Evolutionary conservation across 108 stramenopile genomes (phyloP).

Genomic region (Skeletonema marinoi): DNA sequence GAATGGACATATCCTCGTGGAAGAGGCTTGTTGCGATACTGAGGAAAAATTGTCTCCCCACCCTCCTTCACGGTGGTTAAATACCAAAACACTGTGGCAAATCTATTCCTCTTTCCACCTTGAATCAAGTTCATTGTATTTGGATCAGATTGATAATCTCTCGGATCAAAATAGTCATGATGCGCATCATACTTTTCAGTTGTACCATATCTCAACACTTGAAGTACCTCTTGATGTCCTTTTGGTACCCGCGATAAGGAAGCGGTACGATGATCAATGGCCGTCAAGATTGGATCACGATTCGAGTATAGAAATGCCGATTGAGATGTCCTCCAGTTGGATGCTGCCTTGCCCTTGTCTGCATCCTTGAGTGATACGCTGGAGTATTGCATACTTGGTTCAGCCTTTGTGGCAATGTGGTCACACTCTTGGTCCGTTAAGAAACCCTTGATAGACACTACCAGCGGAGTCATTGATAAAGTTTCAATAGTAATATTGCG

Average conservation of each 20-base stretch:
- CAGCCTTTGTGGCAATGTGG: constrained; percentile 66
- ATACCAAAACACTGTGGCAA: constrained; percentile 92
- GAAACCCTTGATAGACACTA: constrained; percentile 74
- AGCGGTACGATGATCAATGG: constrained; percentile 69
- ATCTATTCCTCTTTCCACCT: constrained; percentile 72
- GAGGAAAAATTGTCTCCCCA: constrained; percentile 73
- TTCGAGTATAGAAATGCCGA: constrained; percentile 63
- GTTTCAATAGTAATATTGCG: constrained; percentile 52
- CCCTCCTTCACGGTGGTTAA: constrained; percentile 82
- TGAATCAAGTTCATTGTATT: constrained; percentile 48
- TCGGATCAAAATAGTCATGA: constrained; percentile 80
- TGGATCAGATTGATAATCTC: constrained; percentile 44
- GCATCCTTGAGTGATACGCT: constrained; percentile 81
- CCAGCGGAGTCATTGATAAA: constrained; percentile 61
- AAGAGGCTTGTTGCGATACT: constrained; percentile 25
- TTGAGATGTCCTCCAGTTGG: constrained; percentile 88
- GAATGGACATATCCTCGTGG: constrained; percentile 3
- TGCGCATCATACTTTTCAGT: constrained; percentile 80
- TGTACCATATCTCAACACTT: constrained; percentile 68
- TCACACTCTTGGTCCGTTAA: constrained; percentile 75
- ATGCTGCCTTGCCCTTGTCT: constrained; percentile 82
- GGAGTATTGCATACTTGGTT: constrained; percentile 72
- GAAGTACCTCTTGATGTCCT: constrained; percentile 77
- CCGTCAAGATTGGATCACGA: constrained; percentile 39
- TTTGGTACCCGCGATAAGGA: constrained; percentile 65